Evolutionary conservation across 164 flowering plant species (phyloP).

Genomic region (Nymphaea thermarum): DNA sequence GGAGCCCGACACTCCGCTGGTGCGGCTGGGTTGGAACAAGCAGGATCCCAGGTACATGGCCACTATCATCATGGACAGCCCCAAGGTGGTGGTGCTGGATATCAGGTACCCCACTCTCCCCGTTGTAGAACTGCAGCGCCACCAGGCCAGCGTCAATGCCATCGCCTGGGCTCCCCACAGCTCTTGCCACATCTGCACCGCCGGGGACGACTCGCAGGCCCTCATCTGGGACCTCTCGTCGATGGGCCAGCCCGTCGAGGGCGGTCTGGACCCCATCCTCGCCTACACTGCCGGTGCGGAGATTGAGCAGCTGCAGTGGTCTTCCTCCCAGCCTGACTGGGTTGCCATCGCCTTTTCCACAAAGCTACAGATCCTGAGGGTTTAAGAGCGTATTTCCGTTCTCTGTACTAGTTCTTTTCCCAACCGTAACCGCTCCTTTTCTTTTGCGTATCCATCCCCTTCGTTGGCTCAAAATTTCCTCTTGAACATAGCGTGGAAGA

Average conservation of each 20-base stretch:
- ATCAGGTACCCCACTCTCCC: conserved; percentile 79
- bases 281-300: conserved; percentile 87
- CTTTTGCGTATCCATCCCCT: background rate
- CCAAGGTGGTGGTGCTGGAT: conserved; percentile 78
- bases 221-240: conserved; percentile 65
- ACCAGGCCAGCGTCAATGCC: conserved; percentile 80
- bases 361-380: conserved; percentile 91
- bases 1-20: conserved; percentile 74
- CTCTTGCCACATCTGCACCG: conserved; percentile 86
- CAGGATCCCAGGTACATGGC: conserved; percentile 95
- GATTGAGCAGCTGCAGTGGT: conserved; percentile 95
- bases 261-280: conserved; percentile 78
- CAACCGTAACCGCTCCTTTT: background rate
- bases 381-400: conserved; percentile 17
- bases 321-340: conserved; percentile 91
- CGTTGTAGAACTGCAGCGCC: conserved; percentile 80
- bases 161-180: conserved; percentile 96
- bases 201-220: conserved; percentile 90
- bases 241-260: conserved; percentile 85
- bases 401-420: background rate
- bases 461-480: background rate
- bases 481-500: no score
- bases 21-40: conserved; percentile 87
- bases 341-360: conserved; percentile 80
- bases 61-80: conserved; percentile 75